Evolutionary conservation across 768 basidiomycete species (phyloP).

Genomic region (Boletus sp.): DNA sequence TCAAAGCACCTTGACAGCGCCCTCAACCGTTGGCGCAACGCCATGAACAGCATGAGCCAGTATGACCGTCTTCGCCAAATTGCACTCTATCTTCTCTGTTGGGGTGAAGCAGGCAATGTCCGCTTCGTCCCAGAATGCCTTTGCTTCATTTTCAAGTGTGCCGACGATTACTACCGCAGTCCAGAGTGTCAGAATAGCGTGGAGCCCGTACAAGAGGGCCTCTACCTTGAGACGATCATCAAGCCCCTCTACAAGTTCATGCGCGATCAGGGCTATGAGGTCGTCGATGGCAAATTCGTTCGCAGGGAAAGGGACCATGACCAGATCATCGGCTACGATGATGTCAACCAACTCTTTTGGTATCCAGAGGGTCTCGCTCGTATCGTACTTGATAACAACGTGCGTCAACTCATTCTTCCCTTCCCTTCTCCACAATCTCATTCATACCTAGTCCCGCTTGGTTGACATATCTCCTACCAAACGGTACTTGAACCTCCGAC

Average conservation of each 20-base stretch:
- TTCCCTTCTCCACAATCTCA: constrained; percentile 3
- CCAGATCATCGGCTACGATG: constrained; percentile 97
- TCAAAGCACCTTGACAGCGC: constrained; percentile 91
- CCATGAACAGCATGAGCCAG: constrained; percentile 99
- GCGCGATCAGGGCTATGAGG: constrained; percentile 96
- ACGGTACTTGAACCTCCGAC: constrained; percentile 88
- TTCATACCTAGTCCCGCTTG: constrained; percentile 65
- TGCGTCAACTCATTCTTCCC: constrained; percentile 32
- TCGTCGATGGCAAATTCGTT: constrained; percentile 91
- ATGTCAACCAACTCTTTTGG: constrained; percentile 99
- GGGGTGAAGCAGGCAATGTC: constrained; percentile 98
- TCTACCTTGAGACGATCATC: constrained; percentile 88
- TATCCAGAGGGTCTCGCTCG: constrained; percentile 96
- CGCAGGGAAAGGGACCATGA: constrained; percentile 92
- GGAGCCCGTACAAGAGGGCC: constrained; percentile 91
- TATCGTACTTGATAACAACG: constrained; percentile 85
- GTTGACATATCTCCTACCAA: constrained; percentile 90
- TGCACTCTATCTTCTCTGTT: constrained; percentile 92
- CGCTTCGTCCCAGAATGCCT: constrained; percentile 95
- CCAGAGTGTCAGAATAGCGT: constrained; percentile 94
- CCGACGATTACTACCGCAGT: constrained; percentile 98
- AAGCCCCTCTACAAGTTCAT: constrained; percentile 96
- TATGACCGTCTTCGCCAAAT: constrained; percentile 97
- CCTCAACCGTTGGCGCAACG: constrained; percentile 91
- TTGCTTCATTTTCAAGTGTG: constrained; percentile 99